Evolutionary conservation across 257 asterid species (phyloP).

Genomic region (Voacanga thouarsii): DNA sequence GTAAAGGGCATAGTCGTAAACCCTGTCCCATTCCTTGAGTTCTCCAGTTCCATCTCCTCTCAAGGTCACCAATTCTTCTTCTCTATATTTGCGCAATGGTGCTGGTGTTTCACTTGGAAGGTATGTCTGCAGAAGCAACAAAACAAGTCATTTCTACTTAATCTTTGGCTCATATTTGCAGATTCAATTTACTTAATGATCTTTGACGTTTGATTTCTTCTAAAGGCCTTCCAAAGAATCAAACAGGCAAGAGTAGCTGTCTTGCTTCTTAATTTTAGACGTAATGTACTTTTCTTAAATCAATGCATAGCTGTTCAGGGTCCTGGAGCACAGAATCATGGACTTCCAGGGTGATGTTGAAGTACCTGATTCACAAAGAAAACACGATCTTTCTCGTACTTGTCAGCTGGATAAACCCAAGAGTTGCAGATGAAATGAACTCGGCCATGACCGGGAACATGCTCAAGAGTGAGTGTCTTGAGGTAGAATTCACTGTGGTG

Average conservation of each 20-base stretch:
- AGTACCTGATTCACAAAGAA: constrained; percentile 42
- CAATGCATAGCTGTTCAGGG: too few relatives aligned
- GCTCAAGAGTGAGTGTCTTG: constrained; percentile 35
- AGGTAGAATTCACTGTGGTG: constrained; percentile 38
- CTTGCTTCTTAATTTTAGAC: too few relatives aligned
- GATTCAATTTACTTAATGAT: too few relatives aligned
- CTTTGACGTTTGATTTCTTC: too few relatives aligned
- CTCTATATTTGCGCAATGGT: constrained; percentile 17
- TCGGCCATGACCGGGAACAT: constrained; percentile 21
- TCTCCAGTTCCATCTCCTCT: constrained; percentile 35
- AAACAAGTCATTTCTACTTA: background rate
- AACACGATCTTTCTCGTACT: constrained; percentile 29
- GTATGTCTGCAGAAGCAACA: constrained; percentile 20
- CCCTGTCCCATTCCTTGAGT: constrained; percentile 40
- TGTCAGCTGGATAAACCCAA: constrained; percentile 34
- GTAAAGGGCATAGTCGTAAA: constrained; percentile 36
- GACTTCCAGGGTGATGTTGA: too few relatives aligned
- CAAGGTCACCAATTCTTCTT: constrained; percentile 27
- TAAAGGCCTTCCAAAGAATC: too few relatives aligned
- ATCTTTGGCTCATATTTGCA: background rate
- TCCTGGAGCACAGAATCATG: too few relatives aligned
- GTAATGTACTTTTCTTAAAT: too few relatives aligned
- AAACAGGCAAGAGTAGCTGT: too few relatives aligned
- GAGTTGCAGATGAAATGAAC: constrained; percentile 34
- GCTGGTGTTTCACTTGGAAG: constrained; percentile 40